These are phyloP conservation scores for Dissophora globulifera DNA, from an alignment of 192 early-diverging fungal species.

Conservation along the genomic window DNA sequence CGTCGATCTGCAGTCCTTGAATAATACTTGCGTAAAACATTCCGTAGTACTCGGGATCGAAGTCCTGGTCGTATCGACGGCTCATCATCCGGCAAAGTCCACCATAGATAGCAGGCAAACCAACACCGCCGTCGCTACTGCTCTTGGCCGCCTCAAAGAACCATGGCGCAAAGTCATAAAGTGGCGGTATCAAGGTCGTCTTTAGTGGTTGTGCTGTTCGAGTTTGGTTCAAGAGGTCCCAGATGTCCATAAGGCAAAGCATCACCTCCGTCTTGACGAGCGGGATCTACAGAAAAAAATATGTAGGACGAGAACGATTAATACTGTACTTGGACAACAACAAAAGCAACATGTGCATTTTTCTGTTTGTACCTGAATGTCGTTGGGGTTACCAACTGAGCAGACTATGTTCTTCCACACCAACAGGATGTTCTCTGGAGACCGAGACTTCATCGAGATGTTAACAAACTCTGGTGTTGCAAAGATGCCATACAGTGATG, in stretches of 20 bases:
- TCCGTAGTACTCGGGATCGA: slow-evolving; percentile 64
- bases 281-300: slow-evolving; percentile 59
- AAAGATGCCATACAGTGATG: slow-evolving; percentile 58
- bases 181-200: slow-evolving; percentile 64
- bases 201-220: slow-evolving; percentile 17
- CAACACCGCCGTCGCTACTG: slow-evolving; percentile 69
- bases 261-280: slow-evolving; percentile 73
- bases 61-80: slow-evolving; percentile 72
- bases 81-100: slow-evolving; percentile 83
- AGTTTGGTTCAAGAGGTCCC: slow-evolving; percentile 69
- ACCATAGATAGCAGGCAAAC: slow-evolving; percentile 73
- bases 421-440: slow-evolving; percentile 50
- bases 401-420: slow-evolving; percentile 87
- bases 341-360: too few relatives aligned
- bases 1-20: slow-evolving; percentile 69
- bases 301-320: background rate
- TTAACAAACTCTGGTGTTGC: slow-evolving; percentile 68
- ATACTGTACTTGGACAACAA: too few relatives aligned
- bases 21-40: slow-evolving; percentile 79
- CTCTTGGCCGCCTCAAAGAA: slow-evolving; percentile 72
- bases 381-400: slow-evolving; percentile 78
- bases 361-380: slow-evolving; percentile 71
- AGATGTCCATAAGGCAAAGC: slow-evolving; percentile 70
- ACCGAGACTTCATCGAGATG: slow-evolving; percentile 57
- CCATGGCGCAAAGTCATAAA: slow-evolving; percentile 84